phyloP scores from a whole-genome alignment of 257 asterid species.

The Thymus quinquecostatus region DNA sequence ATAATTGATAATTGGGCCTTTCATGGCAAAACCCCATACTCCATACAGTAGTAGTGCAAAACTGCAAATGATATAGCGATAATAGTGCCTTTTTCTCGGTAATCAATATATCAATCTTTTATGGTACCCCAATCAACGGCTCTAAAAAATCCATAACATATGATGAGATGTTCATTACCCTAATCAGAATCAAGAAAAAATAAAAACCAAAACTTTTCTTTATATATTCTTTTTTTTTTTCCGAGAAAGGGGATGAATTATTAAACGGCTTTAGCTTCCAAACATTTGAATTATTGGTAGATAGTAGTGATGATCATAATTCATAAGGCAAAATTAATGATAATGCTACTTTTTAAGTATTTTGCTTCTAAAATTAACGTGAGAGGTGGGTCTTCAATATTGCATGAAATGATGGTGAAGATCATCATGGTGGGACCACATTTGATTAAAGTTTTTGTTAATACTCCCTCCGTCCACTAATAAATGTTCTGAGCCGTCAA shows the following conservation, averaged over 20 bases:
- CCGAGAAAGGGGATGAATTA: background rate
- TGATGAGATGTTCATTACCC: conserved; percentile 71
- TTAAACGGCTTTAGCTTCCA: conserved; percentile 17
- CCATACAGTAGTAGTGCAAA: conserved; percentile 24
- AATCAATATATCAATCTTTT: conserved; percentile 37
- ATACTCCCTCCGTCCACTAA: too few species aligned
- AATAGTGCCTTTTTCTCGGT: conserved; percentile 36
- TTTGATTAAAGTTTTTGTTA: background rate
- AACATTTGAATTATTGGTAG: conserved; percentile 45
- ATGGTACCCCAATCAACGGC: conserved; percentile 43
- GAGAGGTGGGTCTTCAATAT: conserved; percentile 52
- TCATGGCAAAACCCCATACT: background rate
- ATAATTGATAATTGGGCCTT: too few species aligned
- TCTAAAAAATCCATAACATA: conserved; percentile 39
- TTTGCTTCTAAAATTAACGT: conserved; percentile 45
- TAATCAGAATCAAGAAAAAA: conserved; percentile 35
- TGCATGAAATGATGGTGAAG: conserved; percentile 74
- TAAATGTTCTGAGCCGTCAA: too few species aligned
- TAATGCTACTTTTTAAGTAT: conserved; percentile 53
- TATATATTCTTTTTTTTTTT: background rate
- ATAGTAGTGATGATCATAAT: conserved; percentile 32
- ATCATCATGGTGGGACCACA: conserved; percentile 76
- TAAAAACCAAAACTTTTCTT: background rate
- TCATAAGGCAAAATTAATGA: conserved; percentile 27
- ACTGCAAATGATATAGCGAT: conserved; percentile 44